Percentiles rank a stretch among this genome's conserved stretches.
phyloP scores from a whole-genome alignment of 2,329 filamentous ascomycete species.

The Exophiala dermatitidis region DNA sequence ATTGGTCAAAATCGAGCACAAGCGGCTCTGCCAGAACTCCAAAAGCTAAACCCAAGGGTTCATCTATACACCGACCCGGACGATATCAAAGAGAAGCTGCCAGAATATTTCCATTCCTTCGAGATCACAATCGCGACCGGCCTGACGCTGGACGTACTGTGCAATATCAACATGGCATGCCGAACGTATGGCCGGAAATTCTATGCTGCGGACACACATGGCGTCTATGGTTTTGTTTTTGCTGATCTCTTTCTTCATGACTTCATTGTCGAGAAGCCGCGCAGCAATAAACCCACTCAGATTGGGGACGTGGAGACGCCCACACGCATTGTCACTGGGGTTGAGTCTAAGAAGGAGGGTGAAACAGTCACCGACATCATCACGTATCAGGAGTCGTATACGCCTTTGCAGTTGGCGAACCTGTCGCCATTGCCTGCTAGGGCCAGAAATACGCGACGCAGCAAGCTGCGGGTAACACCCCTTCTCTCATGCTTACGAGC shows the following conservation, averaged over 20 bases:
- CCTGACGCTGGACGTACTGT: conserved; percentile 65
- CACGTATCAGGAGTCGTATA: conserved; percentile 85
- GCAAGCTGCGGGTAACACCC: conserved; percentile 68
- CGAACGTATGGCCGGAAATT: conserved; percentile 72
- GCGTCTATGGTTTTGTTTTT: conserved; percentile 92
- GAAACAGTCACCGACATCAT: conserved; percentile 73
- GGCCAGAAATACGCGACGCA: conserved; percentile 58
- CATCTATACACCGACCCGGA: conserved; percentile 62
- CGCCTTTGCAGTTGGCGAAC: conserved; percentile 79
- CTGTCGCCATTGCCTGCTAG: conserved; percentile 68
- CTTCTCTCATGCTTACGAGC: conserved; percentile 79
- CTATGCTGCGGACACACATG: conserved; percentile 81
- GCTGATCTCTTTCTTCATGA: conserved; percentile 85
- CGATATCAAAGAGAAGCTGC: conserved; percentile 59
- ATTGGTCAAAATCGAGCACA: conserved; percentile 77
- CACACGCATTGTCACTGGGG: conserved; percentile 67
- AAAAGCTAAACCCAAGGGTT: conserved; percentile 84
- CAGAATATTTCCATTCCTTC: conserved; percentile 69
- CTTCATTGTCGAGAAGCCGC: conserved; percentile 78
- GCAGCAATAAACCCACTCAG: conserved; percentile 63
- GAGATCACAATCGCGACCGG: conserved; percentile 88
- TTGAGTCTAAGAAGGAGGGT: conserved; percentile 61
- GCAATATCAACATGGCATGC: conserved; percentile 77
- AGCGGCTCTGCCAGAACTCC: conserved; percentile 69
- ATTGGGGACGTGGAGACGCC: conserved; percentile 58